These are phyloP conservation scores for Xylariaceae sp. DNA, from an alignment of 2,329 filamentous ascomycete species.

Conservation along the genomic window DNA sequence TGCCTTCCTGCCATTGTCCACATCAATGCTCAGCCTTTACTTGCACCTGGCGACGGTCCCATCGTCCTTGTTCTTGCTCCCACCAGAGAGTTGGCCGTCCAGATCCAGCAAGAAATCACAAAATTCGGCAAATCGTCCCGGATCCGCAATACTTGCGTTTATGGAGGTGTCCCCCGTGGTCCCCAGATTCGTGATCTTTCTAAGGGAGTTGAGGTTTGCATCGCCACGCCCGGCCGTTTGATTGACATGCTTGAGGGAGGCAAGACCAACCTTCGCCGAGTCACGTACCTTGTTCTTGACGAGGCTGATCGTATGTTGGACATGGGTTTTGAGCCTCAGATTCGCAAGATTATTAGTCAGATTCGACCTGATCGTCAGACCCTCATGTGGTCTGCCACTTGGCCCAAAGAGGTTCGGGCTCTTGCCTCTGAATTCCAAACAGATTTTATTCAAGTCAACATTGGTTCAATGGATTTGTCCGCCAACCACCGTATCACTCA, in stretches of 20 bases:
- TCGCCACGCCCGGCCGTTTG: conserved; percentile 93
- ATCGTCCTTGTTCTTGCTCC: conserved; percentile 95
- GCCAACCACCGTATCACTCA: conserved; percentile 98
- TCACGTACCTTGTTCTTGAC: conserved; percentile 96
- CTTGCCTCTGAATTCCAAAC: conserved; percentile 85
- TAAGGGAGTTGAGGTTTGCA: conserved; percentile 95
- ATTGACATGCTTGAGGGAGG: conserved; percentile 98
- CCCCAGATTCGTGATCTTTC: conserved; percentile 93
- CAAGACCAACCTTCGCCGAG: conserved; percentile 95
- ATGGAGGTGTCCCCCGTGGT: conserved; percentile 97
- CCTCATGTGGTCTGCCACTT: conserved; percentile 99
- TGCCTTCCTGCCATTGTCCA: conserved; percentile 97
- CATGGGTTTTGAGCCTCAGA: conserved; percentile 99
- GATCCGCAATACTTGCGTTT: conserved; percentile 97
- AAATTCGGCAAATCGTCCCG: conserved; percentile 98
- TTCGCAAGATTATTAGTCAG: conserved; percentile 96
- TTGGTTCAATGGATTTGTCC: conserved; percentile 90
- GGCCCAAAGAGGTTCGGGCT: conserved; percentile 96
- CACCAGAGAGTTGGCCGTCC: conserved; percentile 94
- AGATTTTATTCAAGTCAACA: conserved; percentile 98
- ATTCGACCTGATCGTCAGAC: conserved; percentile 98
- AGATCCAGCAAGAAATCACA: conserved; percentile 97
- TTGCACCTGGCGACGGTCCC: conserved; percentile 89
- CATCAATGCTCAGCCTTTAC: conserved; percentile 97
- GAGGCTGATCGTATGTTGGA: conserved; percentile 99